These are phyloP conservation scores for Vanrija humicola DNA, from an alignment of 1,284 basidiomycete genomes.

Conservation along the genomic window DNA sequence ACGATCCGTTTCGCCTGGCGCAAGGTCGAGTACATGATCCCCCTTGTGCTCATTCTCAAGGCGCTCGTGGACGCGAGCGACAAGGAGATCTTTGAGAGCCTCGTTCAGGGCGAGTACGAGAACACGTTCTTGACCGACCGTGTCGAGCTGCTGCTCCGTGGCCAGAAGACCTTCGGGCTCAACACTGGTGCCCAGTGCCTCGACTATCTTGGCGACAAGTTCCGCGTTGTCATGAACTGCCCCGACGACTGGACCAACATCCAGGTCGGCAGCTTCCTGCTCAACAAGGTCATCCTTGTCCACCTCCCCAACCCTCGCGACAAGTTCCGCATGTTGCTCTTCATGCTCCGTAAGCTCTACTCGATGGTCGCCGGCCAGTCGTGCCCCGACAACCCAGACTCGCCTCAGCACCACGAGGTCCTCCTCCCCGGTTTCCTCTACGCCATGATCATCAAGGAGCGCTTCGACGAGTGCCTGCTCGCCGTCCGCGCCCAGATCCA, in stretches of 20 bases:
- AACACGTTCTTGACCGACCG: conserved; percentile 98
- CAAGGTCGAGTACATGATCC: conserved; percentile 98
- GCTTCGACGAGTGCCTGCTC: conserved; percentile 83
- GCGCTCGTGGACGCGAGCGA: conserved; percentile 92
- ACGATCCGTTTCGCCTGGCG: conserved; percentile 96
- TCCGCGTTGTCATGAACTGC: conserved; percentile 83
- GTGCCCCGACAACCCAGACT: conserved; percentile 95
- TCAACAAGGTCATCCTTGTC: conserved; percentile 84
- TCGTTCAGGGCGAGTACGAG: conserved; percentile 94
- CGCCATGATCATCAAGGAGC: conserved; percentile 97
- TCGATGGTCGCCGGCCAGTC: conserved; percentile 86
- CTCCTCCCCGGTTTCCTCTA: conserved; percentile 90
- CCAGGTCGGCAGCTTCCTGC: conserved; percentile 75
- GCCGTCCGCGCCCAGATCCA: conserved; percentile 69
- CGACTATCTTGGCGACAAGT: conserved; percentile 96
- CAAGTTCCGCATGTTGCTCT: conserved; percentile 97
- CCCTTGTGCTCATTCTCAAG: conserved; percentile 94
- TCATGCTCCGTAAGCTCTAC: conserved; percentile 97
- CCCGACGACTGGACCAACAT: conserved; percentile 92
- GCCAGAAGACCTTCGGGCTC: conserved; percentile 88
- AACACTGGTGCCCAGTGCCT: conserved; percentile 90
- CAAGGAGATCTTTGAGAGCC: conserved; percentile 95
- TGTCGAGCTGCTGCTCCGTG: conserved; percentile 93
- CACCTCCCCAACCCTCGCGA: conserved; percentile 87
- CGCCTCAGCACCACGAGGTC: conserved; percentile 97